These are phyloP conservation scores for Neonectria coccinea DNA, from an alignment of 2,329 filamentous ascomycete genomes.

Conservation along the genomic window DNA sequence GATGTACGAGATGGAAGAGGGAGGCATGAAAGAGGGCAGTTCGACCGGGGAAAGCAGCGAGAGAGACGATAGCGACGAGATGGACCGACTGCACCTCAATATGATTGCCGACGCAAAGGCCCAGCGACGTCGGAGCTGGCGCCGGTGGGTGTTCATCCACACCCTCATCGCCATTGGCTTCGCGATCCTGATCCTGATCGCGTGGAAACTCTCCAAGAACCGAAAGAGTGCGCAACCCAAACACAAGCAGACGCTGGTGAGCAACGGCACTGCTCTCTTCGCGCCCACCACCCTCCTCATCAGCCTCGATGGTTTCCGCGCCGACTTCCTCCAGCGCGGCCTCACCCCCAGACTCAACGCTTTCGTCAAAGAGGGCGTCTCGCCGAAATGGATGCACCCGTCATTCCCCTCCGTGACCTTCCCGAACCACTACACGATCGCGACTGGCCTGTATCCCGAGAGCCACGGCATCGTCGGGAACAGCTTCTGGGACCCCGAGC, in stretches of 20 bases:
- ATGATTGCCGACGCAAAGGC: constrained; percentile 60
- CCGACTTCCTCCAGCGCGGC: constrained; percentile 87
- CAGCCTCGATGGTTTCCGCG: constrained; percentile 94
- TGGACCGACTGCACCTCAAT: constrained; percentile 65
- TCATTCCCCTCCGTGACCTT: constrained; percentile 98
- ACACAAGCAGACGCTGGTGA: constrained; percentile 54
- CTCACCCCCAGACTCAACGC: constrained; percentile 85
- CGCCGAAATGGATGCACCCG: constrained; percentile 90
- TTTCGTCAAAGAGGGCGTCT: constrained; percentile 85
- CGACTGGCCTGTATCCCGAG: constrained; percentile 92
- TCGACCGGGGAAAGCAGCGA: constrained; percentile 72
- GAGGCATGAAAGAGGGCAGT: constrained; percentile 75
- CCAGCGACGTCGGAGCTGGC: constrained; percentile 64
- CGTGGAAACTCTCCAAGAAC: constrained; percentile 68
- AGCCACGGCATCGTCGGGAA: constrained; percentile 94
- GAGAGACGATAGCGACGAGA: constrained; percentile 68
- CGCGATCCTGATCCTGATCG: constrained; percentile 65
- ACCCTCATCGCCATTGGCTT: constrained; percentile 65
- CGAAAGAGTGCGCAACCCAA: constrained; percentile 50
- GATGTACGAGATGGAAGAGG: constrained; percentile 93
- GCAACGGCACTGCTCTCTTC: constrained; percentile 91
- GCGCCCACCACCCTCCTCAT: constrained; percentile 93
- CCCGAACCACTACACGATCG: constrained; percentile 94
- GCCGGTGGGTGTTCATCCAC: constrained; percentile 66
- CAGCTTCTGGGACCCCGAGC: constrained; percentile 87